Percentiles rank a stretch among this genome's conserved stretches.
Evolutionary conservation across 257 asterid genomes (phyloP).

Genomic region (Oldenlandia corymbosa): DNA sequence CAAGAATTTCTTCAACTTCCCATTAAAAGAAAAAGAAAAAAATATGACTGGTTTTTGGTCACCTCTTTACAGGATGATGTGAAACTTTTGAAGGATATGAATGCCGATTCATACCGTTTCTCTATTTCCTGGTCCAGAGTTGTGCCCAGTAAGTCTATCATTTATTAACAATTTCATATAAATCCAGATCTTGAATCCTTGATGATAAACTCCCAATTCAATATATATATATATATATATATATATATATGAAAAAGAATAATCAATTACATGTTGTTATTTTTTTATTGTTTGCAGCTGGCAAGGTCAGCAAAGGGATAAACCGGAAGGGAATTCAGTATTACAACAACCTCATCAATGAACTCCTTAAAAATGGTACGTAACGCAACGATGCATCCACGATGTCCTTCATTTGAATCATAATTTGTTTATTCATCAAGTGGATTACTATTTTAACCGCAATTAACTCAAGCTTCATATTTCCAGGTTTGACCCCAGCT

Average conservation of each 20-base stretch:
- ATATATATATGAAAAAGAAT: too few species aligned
- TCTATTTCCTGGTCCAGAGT: conserved; percentile 30
- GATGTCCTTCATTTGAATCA: not conserved
- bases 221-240: too few species aligned
- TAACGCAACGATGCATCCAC: not conserved
- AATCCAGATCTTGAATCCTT: too few species aligned
- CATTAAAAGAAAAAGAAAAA: too few species aligned
- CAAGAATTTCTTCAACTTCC: too few species aligned
- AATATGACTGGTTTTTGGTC: too few species aligned
- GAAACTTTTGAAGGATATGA: conserved; percentile 22
- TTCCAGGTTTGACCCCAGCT: not conserved
- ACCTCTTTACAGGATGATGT: conserved; percentile 17
- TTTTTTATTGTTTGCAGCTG: not conserved
- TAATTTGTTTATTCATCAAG: too few species aligned
- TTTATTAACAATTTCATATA: too few species aligned
- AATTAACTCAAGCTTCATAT: not conserved
- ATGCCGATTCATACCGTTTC: conserved; percentile 26
- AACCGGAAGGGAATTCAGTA: conserved; percentile 5
- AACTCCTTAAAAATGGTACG: conserved; percentile 2
- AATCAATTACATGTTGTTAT: too few species aligned
- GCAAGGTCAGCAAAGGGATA: not conserved
- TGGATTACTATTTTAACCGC: too few species aligned
- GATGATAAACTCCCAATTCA: conserved; percentile 6
- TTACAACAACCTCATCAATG: conserved; percentile 12
- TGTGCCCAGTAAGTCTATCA: conserved; percentile 28